Evolutionary conservation across 495 filamentous ascomycete species (phyloP).

Genomic region (Aspergillus bridgeri): DNA sequence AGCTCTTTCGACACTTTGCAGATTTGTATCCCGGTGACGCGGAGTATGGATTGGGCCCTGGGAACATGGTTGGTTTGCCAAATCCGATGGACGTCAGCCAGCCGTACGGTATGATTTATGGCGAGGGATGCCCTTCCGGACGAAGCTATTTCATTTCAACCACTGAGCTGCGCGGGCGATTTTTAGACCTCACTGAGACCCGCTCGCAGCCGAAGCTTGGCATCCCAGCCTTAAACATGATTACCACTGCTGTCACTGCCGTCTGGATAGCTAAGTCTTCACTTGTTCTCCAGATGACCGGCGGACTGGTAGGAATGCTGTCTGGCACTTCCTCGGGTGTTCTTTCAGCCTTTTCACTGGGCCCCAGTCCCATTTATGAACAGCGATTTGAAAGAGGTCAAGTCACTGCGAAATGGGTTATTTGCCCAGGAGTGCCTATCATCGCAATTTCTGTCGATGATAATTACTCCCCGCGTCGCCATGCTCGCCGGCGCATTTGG

Average conservation of each 20-base stretch:
- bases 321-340: conserved; percentile 82
- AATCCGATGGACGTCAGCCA: conserved; percentile 90
- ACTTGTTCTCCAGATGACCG: conserved; percentile 64
- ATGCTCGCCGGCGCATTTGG: conserved; percentile 71
- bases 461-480: conserved; percentile 64
- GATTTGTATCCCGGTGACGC: conserved; percentile 69
- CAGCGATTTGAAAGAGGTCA: conserved; percentile 68
- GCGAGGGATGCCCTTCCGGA: conserved; percentile 79
- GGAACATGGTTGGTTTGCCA: conserved; percentile 67
- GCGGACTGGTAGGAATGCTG: conserved; percentile 77
- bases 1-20: conserved; percentile 68
- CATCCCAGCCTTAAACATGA: conserved; percentile 65
- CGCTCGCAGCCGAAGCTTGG: conserved; percentile 53
- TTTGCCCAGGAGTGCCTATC: conserved; percentile 91
- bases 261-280: conserved; percentile 91
- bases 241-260: conserved; percentile 61
- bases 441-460: conserved; percentile 84
- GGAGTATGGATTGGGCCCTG: conserved; percentile 75
- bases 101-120: conserved; percentile 75
- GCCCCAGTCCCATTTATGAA: conserved; percentile 61
- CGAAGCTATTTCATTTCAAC: conserved; percentile 69
- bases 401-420: conserved; percentile 78
- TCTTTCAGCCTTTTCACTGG: conserved; percentile 78
- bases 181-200: conserved; percentile 54
- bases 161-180: conserved; percentile 77